Conservation (phyloP, 2,329 filamentous ascomycete species). For the Thelonectria olida region DNA sequence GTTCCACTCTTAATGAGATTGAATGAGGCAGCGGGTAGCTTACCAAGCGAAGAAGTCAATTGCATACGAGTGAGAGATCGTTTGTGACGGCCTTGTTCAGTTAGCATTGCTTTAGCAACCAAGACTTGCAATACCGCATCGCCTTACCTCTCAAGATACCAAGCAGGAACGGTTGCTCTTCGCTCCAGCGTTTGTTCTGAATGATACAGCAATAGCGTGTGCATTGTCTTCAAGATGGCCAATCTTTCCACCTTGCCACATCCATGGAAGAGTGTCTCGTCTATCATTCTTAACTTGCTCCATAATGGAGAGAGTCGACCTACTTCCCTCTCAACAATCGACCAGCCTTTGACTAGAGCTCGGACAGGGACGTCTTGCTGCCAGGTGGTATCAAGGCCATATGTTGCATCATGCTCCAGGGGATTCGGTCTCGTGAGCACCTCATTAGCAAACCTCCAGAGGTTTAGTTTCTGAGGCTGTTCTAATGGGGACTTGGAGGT, state of each 20-base stretch:
- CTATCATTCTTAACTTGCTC: conserved; percentile 38
- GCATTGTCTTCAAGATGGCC: conserved; percentile 37
- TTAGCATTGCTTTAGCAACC: no score
- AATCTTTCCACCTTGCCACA: conserved; percentile 35
- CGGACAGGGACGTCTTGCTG: conserved; percentile 39
- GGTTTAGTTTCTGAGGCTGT: conserved; percentile 18
- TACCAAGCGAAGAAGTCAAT: conserved; percentile 46
- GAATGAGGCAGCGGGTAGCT: no score
- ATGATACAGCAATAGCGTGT: conserved; percentile 39
- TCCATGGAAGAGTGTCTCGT: conserved; percentile 35
- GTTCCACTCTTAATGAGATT: rapidly evolving
- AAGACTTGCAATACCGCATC: no score
- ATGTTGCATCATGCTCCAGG: conserved; percentile 2
- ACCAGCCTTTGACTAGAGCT: conserved; percentile 41
- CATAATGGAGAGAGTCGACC: conserved; percentile 39
- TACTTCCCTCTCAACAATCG: conserved; percentile 34
- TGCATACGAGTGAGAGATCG: conserved; percentile 40
- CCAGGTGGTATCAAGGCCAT: conserved; percentile 29
- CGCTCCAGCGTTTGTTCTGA: conserved; percentile 35
- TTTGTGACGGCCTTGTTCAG: conserved; percentile 42
- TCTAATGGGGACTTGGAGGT: no score
- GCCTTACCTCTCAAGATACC: conserved; percentile 40
- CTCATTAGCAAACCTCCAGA: conserved; percentile 41
- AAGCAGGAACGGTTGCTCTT: conserved; percentile 33
- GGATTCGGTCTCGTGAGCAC: conserved; percentile 20